Evolutionary conservation across 75 land plant genomes (phyloP), one percentile per base, ranked within the genome.

Genomic region (Sequoia sempervirens): DNA sequence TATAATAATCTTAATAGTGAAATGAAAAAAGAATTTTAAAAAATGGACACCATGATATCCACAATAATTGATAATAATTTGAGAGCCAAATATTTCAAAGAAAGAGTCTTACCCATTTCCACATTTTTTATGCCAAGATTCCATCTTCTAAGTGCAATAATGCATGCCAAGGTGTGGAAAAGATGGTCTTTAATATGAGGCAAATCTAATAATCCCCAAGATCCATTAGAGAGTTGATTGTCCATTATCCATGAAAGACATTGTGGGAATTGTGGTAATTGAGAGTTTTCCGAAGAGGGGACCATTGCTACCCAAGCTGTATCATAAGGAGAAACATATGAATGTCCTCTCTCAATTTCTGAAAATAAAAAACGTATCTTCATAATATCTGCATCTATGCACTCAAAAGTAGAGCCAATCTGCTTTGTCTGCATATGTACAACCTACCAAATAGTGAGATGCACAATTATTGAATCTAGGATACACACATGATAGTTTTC

Each of bases 191-290:
- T 50, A 50, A 12, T 50, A 50, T 12, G 13, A 50, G 53, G 53
- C 0, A 50, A 50, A 54, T 82, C 34, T 45, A 83, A 85, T 80
- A 83, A 47, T 64, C 91, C 92, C 95, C 95, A 93, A 12, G 95
- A 94, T n/a, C 96, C 96, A 87, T 93, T 92, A 52, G 54, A 70
- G 38, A 82, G 89, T 86, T 93, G 96, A 88, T 95, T 90, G 38
- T 92, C 91, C 11, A 90, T 41, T 75, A 95, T 88, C 96, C 95
- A 95, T 50, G 13, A 50, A 12, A 50, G 14, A 13, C 53, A 50
- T 50, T 50, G 53, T 50, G 53, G 53, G 15, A 50, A 50, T 12
- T 50, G 53, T 50, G 53, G 53, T 50, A 50, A 50, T 13, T 50
- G 53, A 50, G 53, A 50, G 53, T 50, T 50, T 50, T 50, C 53